These are phyloP conservation scores for Apophysomyces sp. DNA, from an alignment of 371 early-diverging fungal genomes.

Conservation along the genomic window DNA sequence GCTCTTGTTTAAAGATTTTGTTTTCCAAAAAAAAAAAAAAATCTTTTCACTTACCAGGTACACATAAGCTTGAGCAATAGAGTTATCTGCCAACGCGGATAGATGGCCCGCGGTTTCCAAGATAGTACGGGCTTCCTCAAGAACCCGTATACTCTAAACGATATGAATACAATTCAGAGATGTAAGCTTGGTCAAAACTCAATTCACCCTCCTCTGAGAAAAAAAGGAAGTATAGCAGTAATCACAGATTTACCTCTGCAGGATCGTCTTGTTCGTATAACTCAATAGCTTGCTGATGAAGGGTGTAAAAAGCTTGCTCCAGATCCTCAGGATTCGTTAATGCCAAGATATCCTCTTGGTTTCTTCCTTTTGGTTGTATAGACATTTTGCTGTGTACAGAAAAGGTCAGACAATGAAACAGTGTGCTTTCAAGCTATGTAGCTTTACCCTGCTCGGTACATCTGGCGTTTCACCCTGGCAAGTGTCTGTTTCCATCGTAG, in stretches of 20 bases:
- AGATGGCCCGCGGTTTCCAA: background rate
- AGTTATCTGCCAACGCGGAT: background rate
- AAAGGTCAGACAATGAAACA: background rate
- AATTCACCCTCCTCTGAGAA: too few species aligned
- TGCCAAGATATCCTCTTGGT: background rate
- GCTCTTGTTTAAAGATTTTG: background rate
- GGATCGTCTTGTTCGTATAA: background rate
- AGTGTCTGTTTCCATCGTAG: conserved; percentile 28
- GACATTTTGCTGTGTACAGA: background rate
- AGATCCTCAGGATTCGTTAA: background rate
- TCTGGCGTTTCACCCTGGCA: conserved; percentile 5
- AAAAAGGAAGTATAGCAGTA: background rate
- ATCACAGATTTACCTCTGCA: background rate
- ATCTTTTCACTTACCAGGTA: background rate
- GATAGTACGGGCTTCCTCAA: background rate
- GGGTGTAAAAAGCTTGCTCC: background rate
- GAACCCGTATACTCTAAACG: background rate
- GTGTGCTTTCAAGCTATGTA: background rate
- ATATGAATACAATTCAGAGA: background rate
- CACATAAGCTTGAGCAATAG: background rate
- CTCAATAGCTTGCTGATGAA: background rate
- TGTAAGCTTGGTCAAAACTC: too few species aligned
- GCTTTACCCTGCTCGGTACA: background rate
- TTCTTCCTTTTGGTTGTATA: background rate
- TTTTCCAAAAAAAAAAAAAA: too few species aligned